phyloP scores from a whole-genome alignment of 1,284 basidiomycete species.

The Malassezia caprae region DNA sequence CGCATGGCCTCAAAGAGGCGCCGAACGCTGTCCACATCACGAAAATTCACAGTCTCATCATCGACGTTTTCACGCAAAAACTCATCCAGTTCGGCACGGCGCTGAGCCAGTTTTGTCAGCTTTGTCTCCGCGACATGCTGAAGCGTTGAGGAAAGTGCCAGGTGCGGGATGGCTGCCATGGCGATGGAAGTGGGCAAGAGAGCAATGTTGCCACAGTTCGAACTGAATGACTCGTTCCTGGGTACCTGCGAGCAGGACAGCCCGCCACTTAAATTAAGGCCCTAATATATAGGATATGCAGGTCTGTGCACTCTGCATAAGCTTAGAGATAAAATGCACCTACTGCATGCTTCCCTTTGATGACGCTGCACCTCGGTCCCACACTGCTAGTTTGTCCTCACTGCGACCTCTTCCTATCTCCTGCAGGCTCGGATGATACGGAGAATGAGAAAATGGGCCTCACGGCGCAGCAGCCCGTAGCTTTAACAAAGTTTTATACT shows the following conservation, averaged over 20 bases:
- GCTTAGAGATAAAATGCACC: too few relatives aligned
- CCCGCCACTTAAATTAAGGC: background rate
- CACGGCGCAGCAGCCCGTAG: too few relatives aligned
- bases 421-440: too few relatives aligned
- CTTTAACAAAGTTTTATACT: too few relatives aligned
- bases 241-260: background rate
- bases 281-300: background rate
- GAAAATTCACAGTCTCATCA: background rate
- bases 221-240: background rate
- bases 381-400: too few relatives aligned
- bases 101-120: background rate
- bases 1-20: background rate
- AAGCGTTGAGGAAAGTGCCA: background rate
- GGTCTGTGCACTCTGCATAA: background rate
- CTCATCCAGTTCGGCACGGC: background rate
- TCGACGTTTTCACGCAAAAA: background rate
- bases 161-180: background rate
- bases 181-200: background rate
- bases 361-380: too few relatives aligned
- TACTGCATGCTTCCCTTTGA: too few relatives aligned
- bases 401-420: too few relatives aligned
- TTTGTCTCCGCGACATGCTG: background rate
- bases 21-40: background rate
- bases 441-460: too few relatives aligned
- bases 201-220: background rate